A percentile compares a stretch with the other conserved stretches of the same genome.
Evolutionary conservation across 805 yeast genomes (phyloP).

Genomic region (Candida glaebosa): DNA sequence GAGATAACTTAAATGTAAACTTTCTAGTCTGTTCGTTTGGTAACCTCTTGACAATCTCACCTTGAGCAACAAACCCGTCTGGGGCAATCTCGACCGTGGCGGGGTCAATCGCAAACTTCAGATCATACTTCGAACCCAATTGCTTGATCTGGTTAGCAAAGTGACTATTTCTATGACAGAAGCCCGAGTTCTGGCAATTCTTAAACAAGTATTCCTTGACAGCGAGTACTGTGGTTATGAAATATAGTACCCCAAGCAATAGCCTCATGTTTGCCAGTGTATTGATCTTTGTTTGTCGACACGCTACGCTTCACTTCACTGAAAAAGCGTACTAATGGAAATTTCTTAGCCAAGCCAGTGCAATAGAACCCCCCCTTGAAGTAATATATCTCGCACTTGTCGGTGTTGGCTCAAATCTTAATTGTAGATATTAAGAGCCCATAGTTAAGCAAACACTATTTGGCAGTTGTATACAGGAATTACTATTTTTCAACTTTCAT

Average conservation of each 20-base stretch:
- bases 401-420: background rate
- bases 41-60: constrained; percentile 42
- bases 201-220: constrained; percentile 72
- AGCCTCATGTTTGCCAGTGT: background rate
- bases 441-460: background rate
- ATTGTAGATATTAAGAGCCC: background rate
- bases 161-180: constrained; percentile 75
- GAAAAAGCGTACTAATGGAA: background rate
- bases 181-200: constrained; percentile 75
- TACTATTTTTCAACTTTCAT: background rate
- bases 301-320: too few relatives aligned
- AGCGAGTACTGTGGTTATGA: constrained; percentile 13
- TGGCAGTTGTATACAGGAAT: background rate
- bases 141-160: constrained; percentile 42
- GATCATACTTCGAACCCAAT: constrained; percentile 5
- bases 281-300: too few relatives aligned
- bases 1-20: constrained; percentile 55
- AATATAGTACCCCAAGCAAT: background rate
- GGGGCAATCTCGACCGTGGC: constrained; percentile 11
- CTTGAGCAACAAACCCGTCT: constrained; percentile 35
- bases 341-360: background rate
- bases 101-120: constrained; percentile 24
- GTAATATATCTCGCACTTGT: background rate
- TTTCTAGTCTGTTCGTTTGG: constrained; percentile 11
- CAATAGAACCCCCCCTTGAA: background rate